These are phyloP conservation scores for Heracleum sosnowskyi DNA, from an alignment of 129 eudicot species.

Conservation along the genomic window DNA sequence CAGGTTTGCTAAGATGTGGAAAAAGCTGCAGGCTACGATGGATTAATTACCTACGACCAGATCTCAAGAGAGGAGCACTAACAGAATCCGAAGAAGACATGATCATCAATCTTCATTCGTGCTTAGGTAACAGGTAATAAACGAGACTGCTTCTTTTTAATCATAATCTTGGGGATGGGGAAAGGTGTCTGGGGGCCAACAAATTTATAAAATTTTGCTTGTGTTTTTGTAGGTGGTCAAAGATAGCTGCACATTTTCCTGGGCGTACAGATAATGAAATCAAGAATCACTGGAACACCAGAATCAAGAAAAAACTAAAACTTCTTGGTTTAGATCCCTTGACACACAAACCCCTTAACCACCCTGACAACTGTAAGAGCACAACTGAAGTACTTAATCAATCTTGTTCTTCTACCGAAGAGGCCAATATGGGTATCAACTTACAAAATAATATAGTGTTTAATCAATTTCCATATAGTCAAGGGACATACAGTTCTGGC, in stretches of 20 bases:
- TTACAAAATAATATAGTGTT: constrained; percentile 8
- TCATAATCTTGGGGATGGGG: background rate
- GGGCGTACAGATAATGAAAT: constrained; percentile 64
- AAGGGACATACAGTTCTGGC: constrained; percentile 4
- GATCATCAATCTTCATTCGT: constrained; percentile 79
- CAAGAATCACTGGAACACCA: constrained; percentile 65
- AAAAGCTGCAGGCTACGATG: constrained; percentile 87
- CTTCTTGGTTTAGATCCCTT: constrained; percentile 54
- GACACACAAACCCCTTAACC: constrained; percentile 48
- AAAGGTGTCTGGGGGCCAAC: background rate
- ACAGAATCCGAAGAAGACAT: constrained; percentile 71
- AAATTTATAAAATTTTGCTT: background rate
- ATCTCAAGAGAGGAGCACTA: constrained; percentile 70
- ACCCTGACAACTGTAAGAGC: background rate
- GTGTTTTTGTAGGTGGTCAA: constrained; percentile 41
- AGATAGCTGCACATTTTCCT: constrained; percentile 51
- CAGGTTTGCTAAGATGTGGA: constrained; percentile 80
- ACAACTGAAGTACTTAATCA: constrained; percentile 7
- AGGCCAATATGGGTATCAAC: background rate
- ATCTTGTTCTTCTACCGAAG: background rate
- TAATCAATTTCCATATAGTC: background rate
- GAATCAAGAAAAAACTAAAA: constrained; percentile 64
- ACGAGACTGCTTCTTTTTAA: background rate
- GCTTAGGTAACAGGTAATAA: constrained; percentile 67
- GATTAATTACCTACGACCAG: constrained; percentile 77